Evolutionary conservation across 768 basidiomycete species (phyloP).

Genomic region (Suillus variegatus): DNA sequence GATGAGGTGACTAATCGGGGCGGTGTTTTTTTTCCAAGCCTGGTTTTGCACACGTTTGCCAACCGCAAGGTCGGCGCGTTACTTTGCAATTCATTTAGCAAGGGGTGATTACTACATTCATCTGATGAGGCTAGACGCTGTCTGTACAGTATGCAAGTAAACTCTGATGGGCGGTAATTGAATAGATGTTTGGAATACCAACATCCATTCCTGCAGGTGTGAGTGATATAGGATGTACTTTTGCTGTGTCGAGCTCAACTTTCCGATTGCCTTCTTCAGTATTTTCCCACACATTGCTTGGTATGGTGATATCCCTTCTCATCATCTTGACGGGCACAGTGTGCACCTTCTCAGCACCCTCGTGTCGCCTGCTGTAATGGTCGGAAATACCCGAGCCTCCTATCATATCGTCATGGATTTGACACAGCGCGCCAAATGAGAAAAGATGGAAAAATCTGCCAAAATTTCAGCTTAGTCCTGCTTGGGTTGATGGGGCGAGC

Average conservation of each 20-base stretch:
- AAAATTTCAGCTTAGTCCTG: neutral
- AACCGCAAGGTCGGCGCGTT: neutral
- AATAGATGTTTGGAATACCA: neutral
- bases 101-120: neutral
- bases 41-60: neutral
- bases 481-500: neutral
- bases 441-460: neutral
- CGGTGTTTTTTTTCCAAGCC: neutral
- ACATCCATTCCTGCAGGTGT: neutral
- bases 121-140: neutral
- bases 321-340: neutral
- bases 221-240: neutral
- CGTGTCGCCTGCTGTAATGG: too few relatives aligned
- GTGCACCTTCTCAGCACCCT: neutral
- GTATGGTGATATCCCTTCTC: neutral
- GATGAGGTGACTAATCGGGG: neutral
- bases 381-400: neutral
- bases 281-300: neutral
- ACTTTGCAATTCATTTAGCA: neutral
- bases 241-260: neutral
- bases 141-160: neutral
- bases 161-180: conserved; percentile 1
- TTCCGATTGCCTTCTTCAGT: neutral
- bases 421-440: neutral
- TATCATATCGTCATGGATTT: neutral